Percentiles rank a stretch among this genome's conserved stretches.
Conservation (phyloP, 768 basidiomycete species). For the Amylocystis lapponica region DNA sequence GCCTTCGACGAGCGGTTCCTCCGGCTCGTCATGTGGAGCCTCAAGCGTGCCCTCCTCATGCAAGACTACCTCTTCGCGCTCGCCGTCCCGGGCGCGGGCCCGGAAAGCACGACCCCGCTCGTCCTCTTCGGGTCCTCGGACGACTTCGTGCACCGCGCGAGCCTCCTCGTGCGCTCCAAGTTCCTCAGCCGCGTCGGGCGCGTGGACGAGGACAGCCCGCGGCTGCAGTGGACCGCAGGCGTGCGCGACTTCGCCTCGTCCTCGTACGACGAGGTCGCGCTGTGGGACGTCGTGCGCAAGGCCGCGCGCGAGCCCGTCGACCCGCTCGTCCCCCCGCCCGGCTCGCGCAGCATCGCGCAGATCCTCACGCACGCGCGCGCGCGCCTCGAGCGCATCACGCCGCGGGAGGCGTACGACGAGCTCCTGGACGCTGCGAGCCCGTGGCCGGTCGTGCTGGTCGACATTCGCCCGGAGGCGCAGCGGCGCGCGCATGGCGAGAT, state of each 20-base stretch:
- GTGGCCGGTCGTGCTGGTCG: constrained; percentile 69
- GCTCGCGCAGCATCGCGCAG: constrained; percentile 53
- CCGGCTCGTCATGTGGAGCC: constrained; percentile 42
- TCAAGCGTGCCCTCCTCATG: constrained; percentile 35
- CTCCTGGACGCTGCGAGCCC: constrained; percentile 40
- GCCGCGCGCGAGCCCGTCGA: constrained; percentile 53
- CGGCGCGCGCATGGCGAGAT: constrained; percentile 54
- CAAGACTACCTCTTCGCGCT: constrained; percentile 13
- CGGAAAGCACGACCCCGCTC: constrained; percentile 31
- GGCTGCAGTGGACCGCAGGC: constrained; percentile 32
- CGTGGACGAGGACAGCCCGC: constrained; percentile 25
- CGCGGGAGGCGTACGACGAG: constrained; percentile 54
- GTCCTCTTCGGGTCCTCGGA: constrained; percentile 53
- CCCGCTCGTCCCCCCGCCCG: constrained; percentile 57
- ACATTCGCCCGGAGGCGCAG: constrained; percentile 65
- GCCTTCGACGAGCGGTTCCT: constrained; percentile 53
- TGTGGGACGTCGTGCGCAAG: constrained; percentile 69
- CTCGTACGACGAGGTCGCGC: constrained; percentile 56
- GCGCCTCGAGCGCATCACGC: constrained; percentile 57
- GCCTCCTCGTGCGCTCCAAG: constrained; percentile 59
- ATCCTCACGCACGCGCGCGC: constrained; percentile 56
- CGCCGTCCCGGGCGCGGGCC: constrained; percentile 2
- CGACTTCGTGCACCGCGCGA: constrained; percentile 59
- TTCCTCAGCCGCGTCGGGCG: constrained; percentile 51
- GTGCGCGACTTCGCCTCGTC: constrained; percentile 51